Conservation (phyloP, 1,139 yeast genomes). For the Pichia norvegensis region DNA sequence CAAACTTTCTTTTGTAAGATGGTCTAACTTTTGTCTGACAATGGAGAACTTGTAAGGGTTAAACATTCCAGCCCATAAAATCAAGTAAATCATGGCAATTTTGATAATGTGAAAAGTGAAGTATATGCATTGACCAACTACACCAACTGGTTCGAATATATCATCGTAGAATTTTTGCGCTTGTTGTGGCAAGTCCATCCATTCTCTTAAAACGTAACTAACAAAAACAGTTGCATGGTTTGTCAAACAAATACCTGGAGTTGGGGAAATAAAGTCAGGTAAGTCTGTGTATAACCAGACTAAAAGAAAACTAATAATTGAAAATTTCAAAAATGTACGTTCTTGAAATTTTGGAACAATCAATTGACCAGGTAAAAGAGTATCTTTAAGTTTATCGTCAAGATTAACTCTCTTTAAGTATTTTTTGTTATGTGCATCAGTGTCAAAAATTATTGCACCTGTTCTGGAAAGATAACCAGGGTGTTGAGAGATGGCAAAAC, state of each 20-base stretch:
- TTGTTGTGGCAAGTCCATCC: conserved; percentile 32
- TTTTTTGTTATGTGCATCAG: conserved; percentile 43
- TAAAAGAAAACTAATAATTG: conserved; percentile 40
- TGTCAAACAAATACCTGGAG: conserved; percentile 86
- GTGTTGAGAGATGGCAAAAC: conserved; percentile 57
- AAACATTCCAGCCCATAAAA: conserved; percentile 61
- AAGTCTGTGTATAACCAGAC: conserved; percentile 88
- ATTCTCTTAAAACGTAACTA: conserved; percentile 29
- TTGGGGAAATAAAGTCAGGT: conserved; percentile 82
- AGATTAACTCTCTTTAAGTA: conserved; percentile 37
- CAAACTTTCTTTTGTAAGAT: conserved; percentile 44
- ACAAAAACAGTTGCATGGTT: conserved; percentile 43
- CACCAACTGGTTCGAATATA: conserved; percentile 29
- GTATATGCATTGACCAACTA: conserved; percentile 56
- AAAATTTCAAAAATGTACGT: conserved; percentile 41
- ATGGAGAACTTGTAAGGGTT: conserved; percentile 53
- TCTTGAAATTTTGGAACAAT: conserved; percentile 73
- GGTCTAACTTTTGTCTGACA: conserved; percentile 22
- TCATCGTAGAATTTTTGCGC: conserved; percentile 45
- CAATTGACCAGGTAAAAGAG: conserved; percentile 86
- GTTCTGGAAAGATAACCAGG: conserved; percentile 85
- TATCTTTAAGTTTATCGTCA: conserved; percentile 45
- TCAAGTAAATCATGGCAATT: conserved; percentile 44
- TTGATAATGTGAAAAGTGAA: conserved; percentile 68
- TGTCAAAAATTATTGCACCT: conserved; percentile 68